Base-by-base conservation (phyloP, 768 basidiomycete species). In the Cyclocybe cylindracea region DNA sequence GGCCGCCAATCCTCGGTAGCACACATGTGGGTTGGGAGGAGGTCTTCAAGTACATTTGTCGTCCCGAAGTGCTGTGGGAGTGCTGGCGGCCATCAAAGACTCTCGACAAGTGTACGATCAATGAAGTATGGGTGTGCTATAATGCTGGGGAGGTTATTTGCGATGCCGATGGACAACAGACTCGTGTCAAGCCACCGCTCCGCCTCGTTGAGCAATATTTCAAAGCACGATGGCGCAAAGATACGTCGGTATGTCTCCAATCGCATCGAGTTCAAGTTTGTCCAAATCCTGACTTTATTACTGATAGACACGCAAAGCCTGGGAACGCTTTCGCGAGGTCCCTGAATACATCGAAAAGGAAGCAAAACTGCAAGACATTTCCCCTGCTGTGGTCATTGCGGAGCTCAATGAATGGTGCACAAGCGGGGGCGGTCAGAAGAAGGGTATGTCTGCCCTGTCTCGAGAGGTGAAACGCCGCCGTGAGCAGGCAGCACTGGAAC, bases 211-310 rank as follows among this genome's bases (percentile, higher is more conserved):
- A 68, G 39, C 33, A 55, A 18, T 44, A 54, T 14, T 65, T 66
- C 33, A 49, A 59, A 29, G 42, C 50, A 5, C 32, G 34, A 10
- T 65, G 65, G 59, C 47, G 53, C 10, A 51, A 47, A 31, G 48
- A 45, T 14, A 87, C 65, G 71, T 86, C 11, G 82, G 89, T 67
- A 59, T 68, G 10, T n/a, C n/a, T n/a, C 62, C 65, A 51, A 34
- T 1, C 46, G 51, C 4, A n/a, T 14, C 7, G 33, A 14, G 29
- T 33, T n/a, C 11, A 34, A 11, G 34, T 10, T 11, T 67, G 63
- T 32, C 73, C 71, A 19, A 65, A 78, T 53, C 68, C 66, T 10
- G 4, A 16, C 32, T 50, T 11, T 11, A 10, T 31, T 7, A 36
- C n/a, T n/a, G n/a, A n/a, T n/a, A 65, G 61, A 51, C 46, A 16